Evolutionary conservation across 805 yeast species (phyloP), one percentile per base, ranked within the genome.

Genomic region (Nakazawaea wyomingensis): DNA sequence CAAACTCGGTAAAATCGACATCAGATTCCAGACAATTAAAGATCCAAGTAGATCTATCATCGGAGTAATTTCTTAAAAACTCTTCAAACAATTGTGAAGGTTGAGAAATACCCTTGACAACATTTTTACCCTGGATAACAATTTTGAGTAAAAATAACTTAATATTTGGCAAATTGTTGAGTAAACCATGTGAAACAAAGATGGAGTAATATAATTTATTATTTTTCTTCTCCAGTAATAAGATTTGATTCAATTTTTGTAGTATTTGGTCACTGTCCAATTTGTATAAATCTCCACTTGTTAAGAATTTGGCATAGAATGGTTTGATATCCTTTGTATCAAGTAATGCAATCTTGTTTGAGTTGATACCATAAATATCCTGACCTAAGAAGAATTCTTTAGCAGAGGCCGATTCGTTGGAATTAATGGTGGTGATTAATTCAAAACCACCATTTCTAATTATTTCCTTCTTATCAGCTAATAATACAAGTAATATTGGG

Each of bases 181-280:
- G 51, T 30, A 66, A 57, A 54, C 86, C 84, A 59, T 88, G 93
- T 44, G 82, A 78, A 16, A 83, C 76, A 53, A 87, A 69, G 50
- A 81, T 85, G 0, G 89, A 74, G 42, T 81, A 59, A 35, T 74
- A 68, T 5, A 82, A 63, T 44, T 75, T 72, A 13, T 82, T 82
- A 34, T 74, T 56, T 46, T 74, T 78, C 52, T 72, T 76, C 55
- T 81, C 80, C 20, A 65, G 67, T 34, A 69, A 65, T 4, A 74
- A 53, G 22, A 66, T 39, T 9, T 49, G 47, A 39, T 44, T 59
- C 44, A 72, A 59, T 22, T 53, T 49, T 48, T 62, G 46, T 43
- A 69, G 57, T 46, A 78, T 59, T 52, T 75, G 78, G 20, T 64
- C 59, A 27, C 62, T 61, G 50, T 82, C 89, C 48, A 80, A 59